Conservation (phyloP, 208 protist genomes). For the Phytomonas francai region DNA sequence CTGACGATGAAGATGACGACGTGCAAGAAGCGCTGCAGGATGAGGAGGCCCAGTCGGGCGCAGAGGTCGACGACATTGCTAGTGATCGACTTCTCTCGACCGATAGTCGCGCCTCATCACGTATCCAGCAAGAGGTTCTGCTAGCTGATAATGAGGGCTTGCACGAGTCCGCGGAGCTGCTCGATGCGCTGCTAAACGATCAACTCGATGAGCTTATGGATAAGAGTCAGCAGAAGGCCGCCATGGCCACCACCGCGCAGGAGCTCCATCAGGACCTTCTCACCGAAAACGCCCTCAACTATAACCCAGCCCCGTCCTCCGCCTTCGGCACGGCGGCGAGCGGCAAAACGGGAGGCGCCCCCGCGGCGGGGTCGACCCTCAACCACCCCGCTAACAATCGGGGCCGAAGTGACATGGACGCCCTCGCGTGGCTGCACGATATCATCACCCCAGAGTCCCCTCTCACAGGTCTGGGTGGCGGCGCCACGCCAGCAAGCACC, state of each 20-base stretch:
- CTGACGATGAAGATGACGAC: conserved; percentile 21
- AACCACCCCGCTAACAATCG: background rate
- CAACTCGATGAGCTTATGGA: conserved; percentile 22
- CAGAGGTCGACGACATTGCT: conserved; percentile 53
- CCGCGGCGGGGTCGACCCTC: background rate
- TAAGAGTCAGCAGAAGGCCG: conserved; percentile 13
- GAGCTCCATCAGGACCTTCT: conserved; percentile 39
- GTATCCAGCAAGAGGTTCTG: conserved; percentile 14
- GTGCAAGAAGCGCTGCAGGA: conserved; percentile 30
- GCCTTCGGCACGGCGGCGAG: background rate
- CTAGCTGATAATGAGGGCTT: conserved; percentile 42
- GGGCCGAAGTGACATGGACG: conserved; percentile 20
- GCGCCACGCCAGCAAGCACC: background rate
- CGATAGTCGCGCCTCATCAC: conserved; percentile 12
- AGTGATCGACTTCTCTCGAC: conserved; percentile 27
- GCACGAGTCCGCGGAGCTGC: conserved; percentile 65
- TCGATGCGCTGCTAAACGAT: conserved; percentile 71
- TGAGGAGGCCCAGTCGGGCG: conserved; percentile 23
- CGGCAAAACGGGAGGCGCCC: background rate
- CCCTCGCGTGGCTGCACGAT: conserved; percentile 80
- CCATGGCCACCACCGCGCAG: conserved; percentile 20
- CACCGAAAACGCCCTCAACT: conserved; percentile 53
- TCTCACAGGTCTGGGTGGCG: conserved; percentile 9
- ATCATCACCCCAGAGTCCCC: conserved; percentile 53
- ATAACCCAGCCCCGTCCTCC: conserved; percentile 21